Conservation (phyloP, 495 filamentous ascomycete genomes). For the Aspergillus biplanus region DNA sequence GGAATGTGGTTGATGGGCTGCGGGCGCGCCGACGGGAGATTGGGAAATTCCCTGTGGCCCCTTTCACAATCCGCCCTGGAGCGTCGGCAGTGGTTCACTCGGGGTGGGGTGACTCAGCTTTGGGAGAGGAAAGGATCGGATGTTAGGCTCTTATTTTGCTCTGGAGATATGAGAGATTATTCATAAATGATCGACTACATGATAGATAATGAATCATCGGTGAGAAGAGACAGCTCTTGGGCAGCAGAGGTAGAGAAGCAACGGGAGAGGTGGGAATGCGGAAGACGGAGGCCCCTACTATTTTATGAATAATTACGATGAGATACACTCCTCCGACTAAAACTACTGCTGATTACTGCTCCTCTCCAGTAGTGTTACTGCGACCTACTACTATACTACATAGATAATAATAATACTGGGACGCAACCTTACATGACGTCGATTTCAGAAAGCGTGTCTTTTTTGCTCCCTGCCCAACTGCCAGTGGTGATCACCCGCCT, state of each 20-base stretch:
- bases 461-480: conserved; percentile 10
- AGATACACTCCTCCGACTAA: not conserved
- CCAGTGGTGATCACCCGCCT: not conserved
- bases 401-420: not conserved
- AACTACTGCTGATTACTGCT: no score
- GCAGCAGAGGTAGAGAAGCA: conserved; percentile 11
- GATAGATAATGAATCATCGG: not conserved
- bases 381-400: no score
- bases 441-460: not conserved
- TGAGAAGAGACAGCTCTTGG: conserved; percentile 13
- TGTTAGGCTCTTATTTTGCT: not conserved
- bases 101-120: not conserved
- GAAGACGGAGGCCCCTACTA: not conserved
- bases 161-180: conserved; percentile 2
- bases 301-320: no score
- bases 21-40: conserved; percentile 2
- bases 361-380: not conserved
- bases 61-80: conserved; percentile 3
- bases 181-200: not conserved
- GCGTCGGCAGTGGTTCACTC: not conserved
- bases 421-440: not conserved
- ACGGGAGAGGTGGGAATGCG: not conserved
- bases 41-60: conserved; percentile 8
- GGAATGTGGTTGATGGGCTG: conserved; percentile 26
- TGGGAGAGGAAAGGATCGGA: not conserved